Conservation (phyloP, 2,329 filamentous ascomycete genomes). For the Cephalotrichum gorgonifer region DNA sequence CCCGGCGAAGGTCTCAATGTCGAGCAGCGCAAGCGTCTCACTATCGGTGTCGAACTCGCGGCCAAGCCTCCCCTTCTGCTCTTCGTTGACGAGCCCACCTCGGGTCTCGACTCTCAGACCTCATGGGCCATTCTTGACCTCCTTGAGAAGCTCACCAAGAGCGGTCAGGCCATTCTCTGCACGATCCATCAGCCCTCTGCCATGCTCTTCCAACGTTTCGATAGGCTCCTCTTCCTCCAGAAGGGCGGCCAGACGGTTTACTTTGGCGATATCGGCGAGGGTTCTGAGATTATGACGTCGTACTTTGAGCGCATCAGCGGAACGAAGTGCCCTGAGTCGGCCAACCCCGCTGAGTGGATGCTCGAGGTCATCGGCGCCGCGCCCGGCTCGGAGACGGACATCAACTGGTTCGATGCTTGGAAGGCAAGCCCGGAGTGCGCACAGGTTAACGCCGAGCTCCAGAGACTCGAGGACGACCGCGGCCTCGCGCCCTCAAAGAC, state of each 20-base stretch:
- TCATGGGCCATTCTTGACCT: conserved; percentile 87
- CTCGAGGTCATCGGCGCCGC: conserved; percentile 51
- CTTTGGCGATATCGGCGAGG: conserved; percentile 68
- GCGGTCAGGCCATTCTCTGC: conserved; percentile 87
- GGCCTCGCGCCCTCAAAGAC: conserved; percentile 13
- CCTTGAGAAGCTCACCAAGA: conserved; percentile 79
- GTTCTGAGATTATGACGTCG: conserved; percentile 54
- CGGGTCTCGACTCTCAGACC: conserved; percentile 85
- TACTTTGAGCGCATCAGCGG: conserved; percentile 73
- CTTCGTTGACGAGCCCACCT: conserved; percentile 92
- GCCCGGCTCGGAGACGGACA: conserved; percentile 50
- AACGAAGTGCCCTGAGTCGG: conserved; percentile 50
- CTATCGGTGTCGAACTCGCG: conserved; percentile 91
- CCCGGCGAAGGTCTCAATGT: conserved; percentile 76
- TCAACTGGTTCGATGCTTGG: conserved; percentile 58
- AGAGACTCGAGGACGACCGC: conserved; percentile 42
- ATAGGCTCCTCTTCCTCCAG: conserved; percentile 67
- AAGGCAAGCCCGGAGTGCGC: conserved; percentile 45
- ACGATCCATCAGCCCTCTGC: conserved; percentile 97
- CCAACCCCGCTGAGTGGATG: conserved; percentile 82
- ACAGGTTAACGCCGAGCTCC: conserved; percentile 45
- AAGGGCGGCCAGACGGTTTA: conserved; percentile 71
- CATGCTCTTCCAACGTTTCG: conserved; percentile 87
- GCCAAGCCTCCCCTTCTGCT: conserved; percentile 83
- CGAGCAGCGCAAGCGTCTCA: conserved; percentile 65